Evolutionary conservation across 23 red algal genomes (phyloP).

Genomic region (Gracilaria vermiculophylla): DNA sequence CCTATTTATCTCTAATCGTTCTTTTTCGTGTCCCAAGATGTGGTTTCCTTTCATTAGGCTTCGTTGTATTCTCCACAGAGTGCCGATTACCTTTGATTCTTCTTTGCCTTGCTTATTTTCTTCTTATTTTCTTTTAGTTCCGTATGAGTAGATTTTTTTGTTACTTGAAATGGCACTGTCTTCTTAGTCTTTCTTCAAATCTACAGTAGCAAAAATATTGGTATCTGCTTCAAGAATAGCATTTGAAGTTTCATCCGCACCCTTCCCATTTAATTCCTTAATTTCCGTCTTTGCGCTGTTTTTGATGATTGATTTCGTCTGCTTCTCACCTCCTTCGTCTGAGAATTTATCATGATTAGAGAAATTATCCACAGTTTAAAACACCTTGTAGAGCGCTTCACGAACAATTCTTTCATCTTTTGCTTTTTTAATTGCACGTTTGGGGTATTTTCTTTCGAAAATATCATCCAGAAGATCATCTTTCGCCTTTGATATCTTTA

Average conservation of each 20-base stretch:
- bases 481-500: constrained; percentile 8
- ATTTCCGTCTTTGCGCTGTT: no score
- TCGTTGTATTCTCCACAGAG: neutral
- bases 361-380: constrained; percentile 24
- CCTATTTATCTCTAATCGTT: neutral
- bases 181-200: neutral
- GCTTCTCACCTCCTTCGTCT: neutral
- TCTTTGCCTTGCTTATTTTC: neutral
- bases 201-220: no score
- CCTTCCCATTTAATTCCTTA: no score
- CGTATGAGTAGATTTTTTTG: neutral
- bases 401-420: neutral
- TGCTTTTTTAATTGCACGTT: neutral
- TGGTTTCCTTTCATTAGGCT: neutral
- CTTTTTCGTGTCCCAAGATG: neutral
- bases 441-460: neutral
- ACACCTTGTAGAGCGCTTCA: neutral
- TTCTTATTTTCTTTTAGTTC: neutral
- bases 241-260: neutral
- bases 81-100: neutral
- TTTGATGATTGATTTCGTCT: neutral
- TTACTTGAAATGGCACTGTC: neutral
- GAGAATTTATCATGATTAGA: neutral
- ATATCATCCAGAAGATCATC: constrained; percentile 18
- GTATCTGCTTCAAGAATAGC: no score